These are phyloP conservation scores for Trichocladium antarcticum DNA, from an alignment of 495 filamentous ascomycete species.

Conservation along the genomic window DNA sequence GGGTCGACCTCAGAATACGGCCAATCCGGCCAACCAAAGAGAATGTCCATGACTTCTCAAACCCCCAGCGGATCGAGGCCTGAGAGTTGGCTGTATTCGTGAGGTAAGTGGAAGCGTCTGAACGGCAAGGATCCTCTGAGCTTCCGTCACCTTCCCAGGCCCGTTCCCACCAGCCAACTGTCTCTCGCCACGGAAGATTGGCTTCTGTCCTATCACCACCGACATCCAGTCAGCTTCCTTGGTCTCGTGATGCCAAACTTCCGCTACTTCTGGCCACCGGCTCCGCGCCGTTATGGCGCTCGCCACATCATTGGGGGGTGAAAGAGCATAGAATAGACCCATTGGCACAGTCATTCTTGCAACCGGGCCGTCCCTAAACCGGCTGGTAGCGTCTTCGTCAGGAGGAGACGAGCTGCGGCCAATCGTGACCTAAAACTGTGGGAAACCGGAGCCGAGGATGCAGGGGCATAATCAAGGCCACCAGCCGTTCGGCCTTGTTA, in stretches of 20 bases:
- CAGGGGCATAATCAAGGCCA: neutral
- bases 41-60: neutral
- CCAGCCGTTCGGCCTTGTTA: neutral
- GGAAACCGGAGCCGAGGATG: neutral
- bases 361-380: too few species aligned
- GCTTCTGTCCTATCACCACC: neutral
- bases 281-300: neutral
- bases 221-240: neutral
- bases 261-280: neutral
- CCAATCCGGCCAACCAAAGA: neutral
- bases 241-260: neutral
- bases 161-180: neutral
- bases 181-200: neutral
- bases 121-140: neutral
- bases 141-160: neutral
- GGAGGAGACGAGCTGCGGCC: neutral
- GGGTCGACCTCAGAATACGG: neutral
- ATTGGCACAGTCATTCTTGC: neutral
- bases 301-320: neutral
- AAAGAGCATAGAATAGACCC: neutral
- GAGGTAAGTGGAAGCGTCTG: neutral
- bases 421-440: neutral
- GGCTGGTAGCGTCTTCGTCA: neutral
- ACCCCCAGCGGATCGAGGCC: too few species aligned
- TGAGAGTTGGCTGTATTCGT: too few species aligned